A percentile compares a stretch with the other conserved stretches of the same genome.
These are phyloP conservation scores for Diaporthe amygdali DNA, from an alignment of 2,329 filamentous ascomycete species.

Conservation along the genomic window DNA sequence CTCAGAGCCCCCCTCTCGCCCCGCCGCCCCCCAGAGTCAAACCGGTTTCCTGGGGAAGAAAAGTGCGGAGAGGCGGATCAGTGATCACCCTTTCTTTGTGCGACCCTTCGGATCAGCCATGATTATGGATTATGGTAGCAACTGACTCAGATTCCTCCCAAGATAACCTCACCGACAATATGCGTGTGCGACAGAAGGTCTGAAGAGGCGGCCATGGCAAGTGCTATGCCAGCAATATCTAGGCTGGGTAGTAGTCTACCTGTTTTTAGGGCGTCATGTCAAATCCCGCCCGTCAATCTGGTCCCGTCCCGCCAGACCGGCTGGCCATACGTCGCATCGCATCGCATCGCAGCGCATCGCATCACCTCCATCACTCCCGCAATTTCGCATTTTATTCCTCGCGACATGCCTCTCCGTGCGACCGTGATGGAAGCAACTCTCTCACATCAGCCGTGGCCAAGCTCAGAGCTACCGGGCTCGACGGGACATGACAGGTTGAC, in stretches of 20 bases:
- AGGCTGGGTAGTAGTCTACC: background rate
- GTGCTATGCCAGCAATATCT: background rate
- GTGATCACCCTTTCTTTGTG: background rate
- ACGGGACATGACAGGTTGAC: background rate
- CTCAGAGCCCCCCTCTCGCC: background rate
- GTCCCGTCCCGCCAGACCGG: background rate
- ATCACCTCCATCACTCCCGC: background rate
- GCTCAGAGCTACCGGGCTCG: background rate
- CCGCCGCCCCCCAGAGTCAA: background rate
- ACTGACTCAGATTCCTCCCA: slow-evolving; percentile 22
- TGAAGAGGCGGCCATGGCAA: slow-evolving; percentile 3
- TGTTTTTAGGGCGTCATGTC: background rate
- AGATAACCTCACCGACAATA: slow-evolving; percentile 22
- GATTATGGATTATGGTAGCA: background rate
- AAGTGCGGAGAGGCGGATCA: slow-evolving; percentile 3
- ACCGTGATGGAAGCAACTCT: background rate
- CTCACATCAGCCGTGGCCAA: slow-evolving; percentile 13
- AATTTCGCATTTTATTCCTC: slow-evolving; percentile 9
- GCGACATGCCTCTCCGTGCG: background rate
- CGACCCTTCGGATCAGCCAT: slow-evolving; percentile 3
- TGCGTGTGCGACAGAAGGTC: slow-evolving; percentile 6
- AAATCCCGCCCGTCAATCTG: slow-evolving; percentile 3
- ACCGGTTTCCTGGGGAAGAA: slow-evolving; percentile 12
- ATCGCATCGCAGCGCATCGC: background rate
- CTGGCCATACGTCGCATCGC: background rate